Percentiles rank a stretch among this genome's conserved stretches.
Conservation (phyloP, 2,329 filamentous ascomycete genomes). For the Penicillium sumatraense region DNA sequence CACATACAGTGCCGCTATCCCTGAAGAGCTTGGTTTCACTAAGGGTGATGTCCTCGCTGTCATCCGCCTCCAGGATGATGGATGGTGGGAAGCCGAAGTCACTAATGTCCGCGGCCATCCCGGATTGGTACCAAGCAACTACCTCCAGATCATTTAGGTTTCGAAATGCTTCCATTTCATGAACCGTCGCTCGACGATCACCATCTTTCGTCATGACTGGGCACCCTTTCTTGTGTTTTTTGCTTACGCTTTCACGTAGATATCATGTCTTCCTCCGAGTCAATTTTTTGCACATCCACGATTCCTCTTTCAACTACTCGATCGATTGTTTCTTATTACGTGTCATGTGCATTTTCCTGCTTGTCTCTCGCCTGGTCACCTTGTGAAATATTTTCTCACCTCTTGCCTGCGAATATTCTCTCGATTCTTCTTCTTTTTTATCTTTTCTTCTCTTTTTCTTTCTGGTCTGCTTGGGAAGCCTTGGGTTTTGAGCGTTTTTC, state of each 20-base stretch:
- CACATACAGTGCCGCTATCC: conserved; percentile 90
- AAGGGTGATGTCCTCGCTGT: conserved; percentile 93
- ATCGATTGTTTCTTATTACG: conserved; percentile 9
- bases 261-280: conserved; percentile 22
- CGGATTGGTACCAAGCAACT: conserved; percentile 70
- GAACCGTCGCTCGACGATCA: conserved; percentile 30
- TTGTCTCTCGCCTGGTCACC: conserved; percentile 9
- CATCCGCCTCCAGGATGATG: conserved; percentile 90
- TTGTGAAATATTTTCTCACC: conserved; percentile 13
- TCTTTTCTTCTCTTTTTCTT: neutral
- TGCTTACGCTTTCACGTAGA: conserved; percentile 24
- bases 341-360: conserved; percentile 13
- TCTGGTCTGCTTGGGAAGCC: conserved; percentile 3
- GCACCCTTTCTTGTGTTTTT: conserved; percentile 13
- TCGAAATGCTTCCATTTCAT: conserved; percentile 20
- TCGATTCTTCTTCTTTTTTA: conserved; percentile 1
- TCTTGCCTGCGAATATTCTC: conserved; percentile 8
- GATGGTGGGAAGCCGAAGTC: conserved; percentile 98
- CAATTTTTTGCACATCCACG: conserved; percentile 25
- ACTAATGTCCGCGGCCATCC: conserved; percentile 58
- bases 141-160: conserved; percentile 62
- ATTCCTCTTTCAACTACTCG: conserved; percentile 12
- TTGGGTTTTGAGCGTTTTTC: conserved; percentile 1
- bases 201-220: conserved; percentile 25
- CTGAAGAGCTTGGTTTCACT: conserved; percentile 87